Percentiles rank a stretch among this genome's conserved stretches.
These are phyloP conservation scores for Rhizophagus clarus DNA, from an alignment of 192 early-diverging fungal genomes.

Conservation along the genomic window DNA sequence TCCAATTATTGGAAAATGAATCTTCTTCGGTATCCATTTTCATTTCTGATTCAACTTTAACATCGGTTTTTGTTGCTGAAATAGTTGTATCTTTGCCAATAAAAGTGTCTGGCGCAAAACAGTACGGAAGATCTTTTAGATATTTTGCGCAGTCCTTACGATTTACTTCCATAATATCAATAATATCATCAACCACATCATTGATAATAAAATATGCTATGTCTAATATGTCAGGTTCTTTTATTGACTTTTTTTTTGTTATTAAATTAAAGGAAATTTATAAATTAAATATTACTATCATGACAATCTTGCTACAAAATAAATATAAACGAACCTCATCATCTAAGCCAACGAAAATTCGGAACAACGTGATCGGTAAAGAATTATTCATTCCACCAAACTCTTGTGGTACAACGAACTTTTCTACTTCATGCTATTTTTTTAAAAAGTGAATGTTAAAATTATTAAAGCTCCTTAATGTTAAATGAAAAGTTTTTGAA, in stretches of 20 bases:
- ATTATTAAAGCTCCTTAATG: not conserved
- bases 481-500: not conserved
- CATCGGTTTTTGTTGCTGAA: constrained; percentile 21
- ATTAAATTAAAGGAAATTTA: not conserved
- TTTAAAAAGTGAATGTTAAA: not conserved
- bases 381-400: constrained; percentile 37
- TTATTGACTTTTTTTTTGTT: not conserved
- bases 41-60: not conserved
- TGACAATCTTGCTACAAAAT: not conserved
- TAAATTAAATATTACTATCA: not conserved
- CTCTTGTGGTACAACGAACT: constrained; percentile 43
- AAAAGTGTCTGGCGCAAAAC: constrained; percentile 50
- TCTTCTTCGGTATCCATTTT: constrained; percentile 31
- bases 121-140: constrained; percentile 67
- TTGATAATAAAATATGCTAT: constrained; percentile 72
- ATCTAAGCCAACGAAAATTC: constrained; percentile 42
- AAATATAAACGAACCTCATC: constrained; percentile 34
- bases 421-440: constrained; percentile 51
- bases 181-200: constrained; percentile 79
- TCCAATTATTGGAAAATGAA: constrained; percentile 7
- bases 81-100: constrained; percentile 34
- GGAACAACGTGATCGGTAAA: constrained; percentile 39
- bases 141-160: constrained; percentile 87
- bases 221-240: not conserved
- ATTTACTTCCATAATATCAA: constrained; percentile 86